Percentiles rank a stretch among this genome's conserved stretches.
Conservation (phyloP, 441 rosid genomes). For the Kokia cookei region DNA sequence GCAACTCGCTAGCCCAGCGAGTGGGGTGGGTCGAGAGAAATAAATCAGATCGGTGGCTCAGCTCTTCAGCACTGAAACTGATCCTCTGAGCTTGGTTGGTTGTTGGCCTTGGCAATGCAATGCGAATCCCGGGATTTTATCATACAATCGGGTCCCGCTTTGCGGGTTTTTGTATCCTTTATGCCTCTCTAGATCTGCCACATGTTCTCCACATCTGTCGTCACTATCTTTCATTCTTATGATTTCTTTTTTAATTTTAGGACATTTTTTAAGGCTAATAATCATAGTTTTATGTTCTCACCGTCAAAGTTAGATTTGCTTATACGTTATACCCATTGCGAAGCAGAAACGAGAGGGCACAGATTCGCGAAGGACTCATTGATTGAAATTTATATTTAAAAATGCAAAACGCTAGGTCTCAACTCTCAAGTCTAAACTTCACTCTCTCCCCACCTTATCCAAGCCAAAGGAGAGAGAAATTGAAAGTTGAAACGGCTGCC, state of each 20-base stretch:
- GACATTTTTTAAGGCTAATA: not conserved
- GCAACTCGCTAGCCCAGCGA: not conserved
- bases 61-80: not conserved
- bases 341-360: not conserved
- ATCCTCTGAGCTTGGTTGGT: not conserved
- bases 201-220: constrained; percentile 3
- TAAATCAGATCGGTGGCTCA: constrained; percentile 19
- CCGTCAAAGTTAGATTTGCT: no score
- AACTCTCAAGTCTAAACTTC: not conserved
- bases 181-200: constrained; percentile 10
- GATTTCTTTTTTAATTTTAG: not conserved
- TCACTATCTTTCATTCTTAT: not conserved
- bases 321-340: not conserved
- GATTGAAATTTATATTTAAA: not conserved
- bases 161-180: not conserved
- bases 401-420: not conserved
- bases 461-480: not conserved
- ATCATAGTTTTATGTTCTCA: no score
- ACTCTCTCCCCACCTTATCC: constrained; percentile 10
- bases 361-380: not conserved
- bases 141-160: constrained; percentile 26
- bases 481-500: not conserved
- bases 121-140: constrained; percentile 25
- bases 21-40: not conserved
- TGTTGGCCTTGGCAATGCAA: not conserved